Evolutionary conservation across 768 basidiomycete species (phyloP), one percentile per base, ranked within the genome.

Genomic region (Sarcodon sp.): DNA sequence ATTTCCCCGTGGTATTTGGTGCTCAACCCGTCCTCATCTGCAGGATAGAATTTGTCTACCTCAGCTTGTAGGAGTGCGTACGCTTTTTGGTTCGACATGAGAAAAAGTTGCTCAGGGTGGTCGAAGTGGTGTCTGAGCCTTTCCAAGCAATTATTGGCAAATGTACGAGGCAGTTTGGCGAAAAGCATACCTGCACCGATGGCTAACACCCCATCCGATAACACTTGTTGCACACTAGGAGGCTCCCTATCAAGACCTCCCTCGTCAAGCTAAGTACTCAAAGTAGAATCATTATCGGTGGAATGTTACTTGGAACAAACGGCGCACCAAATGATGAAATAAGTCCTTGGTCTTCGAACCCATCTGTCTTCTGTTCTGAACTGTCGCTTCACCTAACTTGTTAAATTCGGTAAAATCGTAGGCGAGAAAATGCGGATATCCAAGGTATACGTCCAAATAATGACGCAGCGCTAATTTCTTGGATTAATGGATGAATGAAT

Each of bases 91-190:
- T 59, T 43, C 12, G 53, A 27, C 11, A 68, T 51, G n/a, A 66
- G 46, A 47, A 53, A 58, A 57, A 45, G 43, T 61, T 36, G 16
- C 54, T 48, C 4, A 76, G 54, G 1, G 63, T 64, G 4, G 63
- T 64, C 6, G 70, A 63, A 12, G 69, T 68, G 1, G 75, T 77
- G 52, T 76, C 75, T 15, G 72, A 62, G 7, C 39, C 75, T 27
- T n/a, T n/a, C n/a, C 2, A 27, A 27, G 21, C 4, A 27, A 4
- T 3, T 4, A 4, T 27, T 27, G 21, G 21, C 4, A 2, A 27
- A 3, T 4, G 21, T 27, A 27, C 4, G 21, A 4, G 4, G 21
- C 21, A 4, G 21, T 27, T 27, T 4, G 4, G 4, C 2, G 2
- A 27, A 27, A 4, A 27, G 21, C 21, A 27, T 41, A 13, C 75